Base-by-base conservation (phyloP, 2,329 filamentous ascomycete genomes). In the Leptographium radiaticola region DNA sequence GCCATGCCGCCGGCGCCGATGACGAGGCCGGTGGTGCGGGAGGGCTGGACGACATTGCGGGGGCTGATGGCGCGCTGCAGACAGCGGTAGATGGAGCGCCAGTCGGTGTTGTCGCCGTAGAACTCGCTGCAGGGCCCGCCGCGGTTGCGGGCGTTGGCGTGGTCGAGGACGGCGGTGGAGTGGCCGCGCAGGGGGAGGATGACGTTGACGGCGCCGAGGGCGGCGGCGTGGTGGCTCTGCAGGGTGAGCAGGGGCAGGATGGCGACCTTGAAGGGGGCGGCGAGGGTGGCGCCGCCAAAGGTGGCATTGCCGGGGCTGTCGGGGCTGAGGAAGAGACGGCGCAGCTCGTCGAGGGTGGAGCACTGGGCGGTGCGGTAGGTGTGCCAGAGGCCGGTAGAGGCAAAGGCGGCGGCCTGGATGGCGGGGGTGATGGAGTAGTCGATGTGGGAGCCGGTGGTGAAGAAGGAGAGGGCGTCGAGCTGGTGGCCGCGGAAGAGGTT, bases 141-240 rank as follows among this genome's bases (percentile, higher is more conserved):
- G 55, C 76, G 75, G 61, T 83, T 80, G 55, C 82, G 75, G 46
- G 81, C 74, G 56, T 71, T 73, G 51, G 75, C 75, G 40, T 81
- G 78, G 53, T 77, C 73, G 10, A 81, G 70, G 2, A 79, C 75
- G 4, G 67, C 67, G 33, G 63, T 63, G 25, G 46, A 20, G 16
- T 71, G 67, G 8, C 77, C 75, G 36, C 84, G 76, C 15, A 87
- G 73, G 1, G 84, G 84, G 18, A 87, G 72, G 11, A 88, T 67
- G 0, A 84, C 87, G 59, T 89, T 88, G 46, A 86, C 78, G 4
- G 85, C 84, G 0, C 84, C 84, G 56, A 88, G 86, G 10, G 81
- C 83, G 52, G 76, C 76, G 3, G 84, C 84, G 60, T 87, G 83
- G 44, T 77, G 74, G 56, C 82, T 86, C 61, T 85, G 75, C 13